Conservation (phyloP, 176 grass and related monocot species). For the Juncus inflexus region DNA sequence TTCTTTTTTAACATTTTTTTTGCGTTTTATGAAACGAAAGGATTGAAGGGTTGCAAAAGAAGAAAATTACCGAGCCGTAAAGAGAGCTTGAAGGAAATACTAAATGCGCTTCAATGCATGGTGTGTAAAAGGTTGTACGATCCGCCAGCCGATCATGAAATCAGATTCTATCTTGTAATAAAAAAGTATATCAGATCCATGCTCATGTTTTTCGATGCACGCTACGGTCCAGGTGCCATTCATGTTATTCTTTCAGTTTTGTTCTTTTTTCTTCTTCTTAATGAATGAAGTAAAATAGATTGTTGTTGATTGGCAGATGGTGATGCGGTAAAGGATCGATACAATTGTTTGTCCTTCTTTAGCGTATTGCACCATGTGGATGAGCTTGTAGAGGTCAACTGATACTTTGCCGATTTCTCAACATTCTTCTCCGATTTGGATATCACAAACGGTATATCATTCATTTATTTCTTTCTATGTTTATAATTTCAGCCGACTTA, state of each 20-base stretch:
- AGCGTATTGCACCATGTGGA: too few species aligned
- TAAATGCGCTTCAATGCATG: background rate
- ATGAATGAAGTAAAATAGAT: background rate
- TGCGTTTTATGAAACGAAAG: too few species aligned
- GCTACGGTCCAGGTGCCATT: background rate
- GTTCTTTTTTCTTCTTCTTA: background rate
- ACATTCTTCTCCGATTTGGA: background rate
- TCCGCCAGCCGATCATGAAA: background rate
- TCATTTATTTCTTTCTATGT: too few species aligned
- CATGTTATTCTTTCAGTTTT: background rate
- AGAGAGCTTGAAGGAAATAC: background rate
- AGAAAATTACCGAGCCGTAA: background rate
- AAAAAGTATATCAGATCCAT: background rate
- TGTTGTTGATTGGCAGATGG: background rate
- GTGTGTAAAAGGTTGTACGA: background rate
- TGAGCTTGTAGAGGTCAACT: too few species aligned
- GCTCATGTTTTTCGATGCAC: background rate
- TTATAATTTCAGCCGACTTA: too few species aligned
- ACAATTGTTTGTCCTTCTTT: background rate
- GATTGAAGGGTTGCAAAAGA: background rate
- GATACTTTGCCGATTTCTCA: too few species aligned
- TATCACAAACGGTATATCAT: background rate
- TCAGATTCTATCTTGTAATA: background rate
- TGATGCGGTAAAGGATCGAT: background rate
- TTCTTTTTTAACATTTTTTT: too few species aligned